These are phyloP conservation scores for Suillus placidus DNA, from an alignment of 768 basidiomycete genomes.

Conservation along the genomic window DNA sequence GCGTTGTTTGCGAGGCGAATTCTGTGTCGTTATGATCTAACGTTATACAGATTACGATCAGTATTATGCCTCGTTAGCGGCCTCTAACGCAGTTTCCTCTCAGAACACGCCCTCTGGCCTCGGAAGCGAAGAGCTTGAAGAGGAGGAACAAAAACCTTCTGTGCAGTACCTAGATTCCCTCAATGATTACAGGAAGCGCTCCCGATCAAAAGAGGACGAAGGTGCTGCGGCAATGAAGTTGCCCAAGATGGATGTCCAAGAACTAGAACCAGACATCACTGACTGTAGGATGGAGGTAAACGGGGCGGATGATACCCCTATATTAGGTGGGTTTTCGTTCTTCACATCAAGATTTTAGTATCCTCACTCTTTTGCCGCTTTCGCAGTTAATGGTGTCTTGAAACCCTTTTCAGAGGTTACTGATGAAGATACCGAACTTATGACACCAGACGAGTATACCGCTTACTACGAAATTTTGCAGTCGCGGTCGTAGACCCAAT, in stretches of 20 bases:
- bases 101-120: constrained; percentile 63
- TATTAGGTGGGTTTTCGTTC: constrained; percentile 12
- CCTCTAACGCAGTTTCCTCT: constrained; percentile 58
- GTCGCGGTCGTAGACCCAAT: constrained; percentile 36
- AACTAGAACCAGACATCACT: constrained; percentile 23
- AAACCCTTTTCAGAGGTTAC: constrained; percentile 81
- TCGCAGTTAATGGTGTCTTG: constrained; percentile 71
- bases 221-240: constrained; percentile 43
- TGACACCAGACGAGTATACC: constrained; percentile 93
- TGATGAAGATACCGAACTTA: constrained; percentile 89
- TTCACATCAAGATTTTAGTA: not conserved
- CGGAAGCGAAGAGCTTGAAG: constrained; percentile 59
- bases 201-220: constrained; percentile 65
- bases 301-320: constrained; percentile 53
- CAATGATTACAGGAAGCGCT: constrained; percentile 75
- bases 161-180: constrained; percentile 68
- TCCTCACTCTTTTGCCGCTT: constrained; percentile 3
- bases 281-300: constrained; percentile 11
- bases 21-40: not conserved
- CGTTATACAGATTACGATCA: constrained; percentile 67
- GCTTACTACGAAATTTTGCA: constrained; percentile 75
- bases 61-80: constrained; percentile 79
- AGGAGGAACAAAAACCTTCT: constrained; percentile 71
- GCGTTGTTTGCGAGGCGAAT: constrained; percentile 29
- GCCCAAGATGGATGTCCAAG: constrained; percentile 45